Percentiles rank a stretch among this genome's conserved stretches.
phyloP scores from a whole-genome alignment of 2,329 filamentous ascomycete species.

The Trichoderma atrobrunneum region DNA sequence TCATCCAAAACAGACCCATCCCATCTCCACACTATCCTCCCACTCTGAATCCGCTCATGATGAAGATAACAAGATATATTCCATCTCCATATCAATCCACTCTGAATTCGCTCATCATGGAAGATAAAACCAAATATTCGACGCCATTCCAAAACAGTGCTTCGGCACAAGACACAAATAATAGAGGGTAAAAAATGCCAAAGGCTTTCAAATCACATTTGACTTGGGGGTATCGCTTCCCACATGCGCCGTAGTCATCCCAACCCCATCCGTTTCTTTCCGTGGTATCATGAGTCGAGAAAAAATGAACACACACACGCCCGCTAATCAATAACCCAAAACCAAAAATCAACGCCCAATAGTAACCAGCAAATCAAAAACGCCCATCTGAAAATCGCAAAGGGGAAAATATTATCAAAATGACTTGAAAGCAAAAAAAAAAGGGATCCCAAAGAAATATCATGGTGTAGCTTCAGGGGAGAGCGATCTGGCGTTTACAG shows the following conservation, averaged over 20 bases:
- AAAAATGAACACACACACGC: conserved; percentile 1
- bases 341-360: conserved; percentile 2
- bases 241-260: conserved; percentile 18
- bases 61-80: background rate
- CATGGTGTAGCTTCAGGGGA: background rate
- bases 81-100: background rate
- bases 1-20: background rate
- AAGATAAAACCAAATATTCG: background rate
- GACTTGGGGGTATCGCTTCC: conserved; percentile 23
- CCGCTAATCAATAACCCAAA: background rate
- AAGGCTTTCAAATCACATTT: background rate
- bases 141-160: background rate
- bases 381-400: background rate
- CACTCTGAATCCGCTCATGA: background rate
- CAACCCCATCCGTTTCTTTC: background rate
- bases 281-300: conserved; percentile 20
- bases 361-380: background rate
- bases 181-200: background rate
- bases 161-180: background rate
- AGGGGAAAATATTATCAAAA: background rate
- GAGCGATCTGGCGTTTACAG: conserved; percentile 15
- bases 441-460: background rate
- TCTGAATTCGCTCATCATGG: background rate
- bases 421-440: background rate
- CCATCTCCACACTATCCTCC: background rate